These are phyloP conservation scores for Iberis pinnata DNA, from an alignment of 345 rosid species.

Conservation along the genomic window DNA sequence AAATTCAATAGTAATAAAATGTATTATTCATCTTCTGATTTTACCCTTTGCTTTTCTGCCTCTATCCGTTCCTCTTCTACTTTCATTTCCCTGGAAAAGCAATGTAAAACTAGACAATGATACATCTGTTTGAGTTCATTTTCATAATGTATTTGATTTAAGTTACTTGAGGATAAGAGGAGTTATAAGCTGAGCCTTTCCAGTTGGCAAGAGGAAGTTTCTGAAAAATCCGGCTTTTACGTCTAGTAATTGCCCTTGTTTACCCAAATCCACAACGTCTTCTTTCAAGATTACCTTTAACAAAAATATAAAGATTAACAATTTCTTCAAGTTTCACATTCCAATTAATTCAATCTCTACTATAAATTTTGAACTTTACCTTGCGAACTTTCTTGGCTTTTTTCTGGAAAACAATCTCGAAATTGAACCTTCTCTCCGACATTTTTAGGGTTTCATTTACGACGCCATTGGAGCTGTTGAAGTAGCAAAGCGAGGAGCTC, in stretches of 20 bases:
- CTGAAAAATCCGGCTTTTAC: slow-evolving; percentile 88
- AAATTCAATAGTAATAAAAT: too few relatives aligned
- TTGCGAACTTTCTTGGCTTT: slow-evolving; percentile 69
- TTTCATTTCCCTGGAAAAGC: slow-evolving; percentile 55
- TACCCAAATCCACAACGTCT: slow-evolving; percentile 63
- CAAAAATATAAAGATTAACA: too few relatives aligned
- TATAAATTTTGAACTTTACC: slow-evolving; percentile 38
- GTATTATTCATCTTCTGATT: slow-evolving; percentile 11
- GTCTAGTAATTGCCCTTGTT: slow-evolving; percentile 67
- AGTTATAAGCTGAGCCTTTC: slow-evolving; percentile 86
- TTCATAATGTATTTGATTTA: too few relatives aligned
- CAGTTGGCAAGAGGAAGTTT: slow-evolving; percentile 72
- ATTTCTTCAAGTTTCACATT: neutral
- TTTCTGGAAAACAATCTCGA: slow-evolving; percentile 55
- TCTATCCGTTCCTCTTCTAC: slow-evolving; percentile 82
- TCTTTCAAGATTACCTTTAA: slow-evolving; percentile 79
- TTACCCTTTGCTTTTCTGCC: slow-evolving; percentile 89
- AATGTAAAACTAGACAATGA: neutral
- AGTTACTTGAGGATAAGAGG: slow-evolving; percentile 70
- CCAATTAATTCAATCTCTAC: neutral
- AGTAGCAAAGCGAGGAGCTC: slow-evolving; percentile 43
- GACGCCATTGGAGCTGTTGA: slow-evolving; percentile 36
- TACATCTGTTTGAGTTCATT: neutral
- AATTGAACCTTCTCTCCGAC: slow-evolving; percentile 30
- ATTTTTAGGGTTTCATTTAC: slow-evolving; percentile 37